Percentiles rank a stretch among this genome's conserved stretches.
phyloP scores from a whole-genome alignment of 768 basidiomycete genomes.

The Auricularia cornea region DNA sequence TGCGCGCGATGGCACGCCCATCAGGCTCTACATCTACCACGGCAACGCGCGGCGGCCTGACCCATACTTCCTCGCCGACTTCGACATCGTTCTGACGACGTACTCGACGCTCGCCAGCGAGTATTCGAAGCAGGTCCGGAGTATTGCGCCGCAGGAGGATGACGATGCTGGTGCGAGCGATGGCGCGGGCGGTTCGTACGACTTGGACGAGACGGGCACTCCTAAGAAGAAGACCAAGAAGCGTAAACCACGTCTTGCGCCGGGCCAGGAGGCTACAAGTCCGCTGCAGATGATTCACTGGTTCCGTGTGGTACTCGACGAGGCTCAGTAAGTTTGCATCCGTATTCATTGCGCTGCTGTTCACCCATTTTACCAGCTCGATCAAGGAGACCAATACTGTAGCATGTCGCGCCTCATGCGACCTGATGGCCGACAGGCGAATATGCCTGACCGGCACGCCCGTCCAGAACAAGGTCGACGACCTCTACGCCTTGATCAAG shows the following conservation, averaged over 20 bases:
- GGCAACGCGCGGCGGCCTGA: slow-evolving; percentile 83
- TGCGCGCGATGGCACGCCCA: slow-evolving; percentile 40
- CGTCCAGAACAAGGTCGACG: slow-evolving; percentile 98
- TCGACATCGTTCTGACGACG: slow-evolving; percentile 96
- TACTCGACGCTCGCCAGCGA: slow-evolving; percentile 94
- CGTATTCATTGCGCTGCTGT: too few relatives aligned
- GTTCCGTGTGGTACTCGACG: slow-evolving; percentile 91
- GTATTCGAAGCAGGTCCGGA: slow-evolving; percentile 80
- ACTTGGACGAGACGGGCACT: slow-evolving; percentile 62
- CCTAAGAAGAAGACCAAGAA: slow-evolving; percentile 60
- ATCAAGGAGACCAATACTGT: slow-evolving; percentile 96
- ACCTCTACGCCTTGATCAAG: slow-evolving; percentile 94
- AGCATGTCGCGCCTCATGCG: slow-evolving; percentile 90
- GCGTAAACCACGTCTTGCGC: slow-evolving; percentile 29
- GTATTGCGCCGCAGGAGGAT: slow-evolving; percentile 45
- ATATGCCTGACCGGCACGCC: slow-evolving; percentile 96
- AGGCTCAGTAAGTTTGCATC: slow-evolving; percentile 69
- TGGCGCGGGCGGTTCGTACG: slow-evolving; percentile 52
- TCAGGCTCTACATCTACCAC: slow-evolving; percentile 94
- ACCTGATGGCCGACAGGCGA: slow-evolving; percentile 86
- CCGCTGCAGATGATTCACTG: slow-evolving; percentile 91
- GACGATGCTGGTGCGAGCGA: slow-evolving; percentile 51
- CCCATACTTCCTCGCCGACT: slow-evolving; percentile 79
- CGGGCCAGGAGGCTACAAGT: slow-evolving; percentile 51
- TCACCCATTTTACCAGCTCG: too few relatives aligned